Percentiles rank a stretch among this genome's conserved stretches.
Conservation (phyloP, 1,284 basidiomycete species). For the Veloboletus limbatus region DNA sequence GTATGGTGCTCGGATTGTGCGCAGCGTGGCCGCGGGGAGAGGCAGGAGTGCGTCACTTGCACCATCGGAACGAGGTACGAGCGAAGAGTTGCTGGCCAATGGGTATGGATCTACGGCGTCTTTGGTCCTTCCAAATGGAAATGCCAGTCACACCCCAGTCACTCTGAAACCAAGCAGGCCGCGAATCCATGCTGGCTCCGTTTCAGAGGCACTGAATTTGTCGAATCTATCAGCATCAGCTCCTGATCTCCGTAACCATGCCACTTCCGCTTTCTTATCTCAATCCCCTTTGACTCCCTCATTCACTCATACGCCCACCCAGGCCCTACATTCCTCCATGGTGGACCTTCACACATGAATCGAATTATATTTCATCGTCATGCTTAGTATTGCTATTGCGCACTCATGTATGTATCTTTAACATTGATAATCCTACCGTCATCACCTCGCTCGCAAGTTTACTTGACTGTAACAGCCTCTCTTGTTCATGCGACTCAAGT, state of each 20-base stretch:
- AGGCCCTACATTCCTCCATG: constrained; percentile 12
- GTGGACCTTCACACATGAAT: constrained; percentile 20
- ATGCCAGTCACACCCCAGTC: constrained; percentile 17
- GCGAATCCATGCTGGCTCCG: constrained; percentile 9
- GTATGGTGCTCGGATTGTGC: constrained; percentile 49
- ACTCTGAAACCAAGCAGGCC: constrained; percentile 22
- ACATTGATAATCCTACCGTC: neutral
- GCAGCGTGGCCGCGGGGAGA: constrained; percentile 52
- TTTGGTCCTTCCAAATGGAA: constrained; percentile 26
- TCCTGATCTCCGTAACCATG: constrained; percentile 26
- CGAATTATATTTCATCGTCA: constrained; percentile 17
- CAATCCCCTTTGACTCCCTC: constrained; percentile 12
- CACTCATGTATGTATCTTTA: constrained; percentile 26
- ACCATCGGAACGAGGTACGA: constrained; percentile 24
- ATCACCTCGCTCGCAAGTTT: neutral
- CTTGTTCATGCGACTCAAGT: too few relatives aligned
- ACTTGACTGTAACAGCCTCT: too few relatives aligned
- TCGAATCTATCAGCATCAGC: constrained; percentile 24
- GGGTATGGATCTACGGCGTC: constrained; percentile 12
- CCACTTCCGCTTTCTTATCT: constrained; percentile 5
- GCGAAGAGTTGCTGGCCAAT: constrained; percentile 11
- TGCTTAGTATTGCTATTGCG: constrained; percentile 20
- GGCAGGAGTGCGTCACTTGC: constrained; percentile 36
- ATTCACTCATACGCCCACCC: constrained; percentile 9
- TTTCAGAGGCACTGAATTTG: constrained; percentile 6